Base-by-base conservation (phyloP, 208 protist species). In the Perkinsela sp. region DNA sequence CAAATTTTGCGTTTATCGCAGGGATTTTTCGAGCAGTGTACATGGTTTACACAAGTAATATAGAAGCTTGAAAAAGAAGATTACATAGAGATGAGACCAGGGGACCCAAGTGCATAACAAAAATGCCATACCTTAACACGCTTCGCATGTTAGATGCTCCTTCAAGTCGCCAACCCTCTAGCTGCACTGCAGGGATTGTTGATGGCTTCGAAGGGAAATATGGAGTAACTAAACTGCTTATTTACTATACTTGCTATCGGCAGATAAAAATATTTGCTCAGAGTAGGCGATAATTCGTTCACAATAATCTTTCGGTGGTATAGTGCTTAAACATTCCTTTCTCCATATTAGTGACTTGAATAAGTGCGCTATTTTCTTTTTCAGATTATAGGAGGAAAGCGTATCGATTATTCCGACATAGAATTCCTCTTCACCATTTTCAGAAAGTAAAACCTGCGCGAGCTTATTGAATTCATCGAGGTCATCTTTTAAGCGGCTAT, bases 381-480 rank as follows among this genome's bases (percentile, higher is more conserved):
- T 87, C n/a, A 48, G 66, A 69, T 68, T 85, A 72, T 91, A 91
- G 32, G 66, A 70, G 29, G 85, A 89, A 30, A 91, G 76, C 68
- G 86, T 78, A 71, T 91, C 85, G 68, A 91, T 91, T 31, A 91
- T 78, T 29, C 85, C 85, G 70, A 91, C 80, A 70, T 85, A 91
- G 72, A 89, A 91, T 0, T 81, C 70, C 68, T 91, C 85, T 71
- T 88, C 77, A 29, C 81, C 74, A 68, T 78, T 72, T 28, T 88
- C 30, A 71, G 82, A 88, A 66, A 67, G 70, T 29, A 91, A 57
- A 22, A 57, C 6, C 13, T 6, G 6, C n/a, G n/a, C n/a, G n/a
- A n/a, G n/a, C 22, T 57, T 57, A 57, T 57, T 57, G 40, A 57
- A n/a, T 22, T 57, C 13, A n/a, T 57, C 40, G 13, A n/a, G 6